Evolutionary conservation across 495 filamentous ascomycete genomes (phyloP), one percentile per base, ranked within the genome.

Genomic region (Penicillium canescens): DNA sequence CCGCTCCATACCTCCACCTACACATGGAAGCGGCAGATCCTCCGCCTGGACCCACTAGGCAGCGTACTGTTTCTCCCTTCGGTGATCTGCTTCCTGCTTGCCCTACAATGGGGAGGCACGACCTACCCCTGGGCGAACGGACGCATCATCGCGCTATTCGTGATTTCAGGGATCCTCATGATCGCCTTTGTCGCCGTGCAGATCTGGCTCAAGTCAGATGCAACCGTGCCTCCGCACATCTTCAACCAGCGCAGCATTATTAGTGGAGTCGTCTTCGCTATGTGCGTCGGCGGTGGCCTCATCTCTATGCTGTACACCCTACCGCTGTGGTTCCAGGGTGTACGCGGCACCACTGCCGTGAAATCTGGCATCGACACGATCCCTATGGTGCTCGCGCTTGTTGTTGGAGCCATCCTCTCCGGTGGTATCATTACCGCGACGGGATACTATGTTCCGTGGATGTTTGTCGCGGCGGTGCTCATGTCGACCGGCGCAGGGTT

Each of bases 261-360:
- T 6, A 75, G 66, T 41, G 78, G 76, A 1, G 74, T 81, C 50
- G 44, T 77, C 10, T 67, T 45, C 34, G 57, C 54, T 6, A 53
- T 62, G n/a, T 61, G 54, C 33, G 10, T 64, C 37, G 64, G 63
- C 13, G 65, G 59, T 1, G 52, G 50, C 0, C 60, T 71, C 35
- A 67, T 78, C 51, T 61, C 72, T 12, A 55, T 72, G 38, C 55
- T 86, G 14, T 89, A 86, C 62, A 87, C 81, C 54, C 63, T 90
- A 3, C 87, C 87, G 0, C 74, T 91, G 34, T 92, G 86, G 86
- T 91, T 92, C 70, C 90, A 94, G 70, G 84, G 83, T 11, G 84
- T 76, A 34, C 69, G 66, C 16, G 54, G 42, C 40, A 65, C 57
- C 5, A 61, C 24, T 23, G 67, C 76, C 0, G 53, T 68, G 8